A percentile compares a stretch with the other conserved stretches of the same genome.
Conservation (phyloP, 257 asterid species). For the Salvia rosmarinus region DNA sequence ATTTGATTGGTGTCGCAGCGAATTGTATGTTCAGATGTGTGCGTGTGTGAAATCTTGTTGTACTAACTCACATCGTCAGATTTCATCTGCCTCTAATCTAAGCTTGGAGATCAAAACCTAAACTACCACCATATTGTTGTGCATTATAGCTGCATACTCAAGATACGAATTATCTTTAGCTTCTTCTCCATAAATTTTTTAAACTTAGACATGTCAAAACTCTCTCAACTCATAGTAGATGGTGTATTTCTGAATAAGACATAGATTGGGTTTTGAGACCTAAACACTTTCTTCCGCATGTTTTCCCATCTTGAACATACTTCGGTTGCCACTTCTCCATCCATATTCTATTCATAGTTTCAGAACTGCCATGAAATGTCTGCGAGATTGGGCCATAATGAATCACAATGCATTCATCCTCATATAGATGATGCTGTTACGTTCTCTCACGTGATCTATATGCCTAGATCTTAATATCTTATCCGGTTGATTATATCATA, state of each 20-base stretch:
- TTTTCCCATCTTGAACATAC: not conserved
- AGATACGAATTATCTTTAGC: not conserved
- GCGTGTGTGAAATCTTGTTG: not conserved
- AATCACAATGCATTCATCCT: not conserved
- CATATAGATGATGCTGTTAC: not conserved
- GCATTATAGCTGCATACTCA: not conserved
- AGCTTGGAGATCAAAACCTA: not conserved
- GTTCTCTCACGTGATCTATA: not conserved
- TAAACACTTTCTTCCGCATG: not conserved
- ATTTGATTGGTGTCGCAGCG: not conserved
- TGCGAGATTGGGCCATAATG: not conserved
- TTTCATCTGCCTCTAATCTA: not conserved
- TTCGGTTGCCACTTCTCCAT: not conserved
- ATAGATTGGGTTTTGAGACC: not conserved
- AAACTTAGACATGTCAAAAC: not conserved
- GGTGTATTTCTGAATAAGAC: not conserved
- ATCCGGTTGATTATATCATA: not conserved
- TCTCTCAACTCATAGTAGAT: not conserved
- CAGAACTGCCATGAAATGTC: slow-evolving; percentile 14
- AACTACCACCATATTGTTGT: not conserved
- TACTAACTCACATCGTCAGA: not conserved
- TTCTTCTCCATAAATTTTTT: not conserved
- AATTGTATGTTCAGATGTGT: not conserved
- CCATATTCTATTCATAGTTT: not conserved
- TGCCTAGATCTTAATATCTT: not conserved